These are phyloP conservation scores for Agastache rugosa DNA, from an alignment of 257 asterid genomes.

Conservation along the genomic window DNA sequence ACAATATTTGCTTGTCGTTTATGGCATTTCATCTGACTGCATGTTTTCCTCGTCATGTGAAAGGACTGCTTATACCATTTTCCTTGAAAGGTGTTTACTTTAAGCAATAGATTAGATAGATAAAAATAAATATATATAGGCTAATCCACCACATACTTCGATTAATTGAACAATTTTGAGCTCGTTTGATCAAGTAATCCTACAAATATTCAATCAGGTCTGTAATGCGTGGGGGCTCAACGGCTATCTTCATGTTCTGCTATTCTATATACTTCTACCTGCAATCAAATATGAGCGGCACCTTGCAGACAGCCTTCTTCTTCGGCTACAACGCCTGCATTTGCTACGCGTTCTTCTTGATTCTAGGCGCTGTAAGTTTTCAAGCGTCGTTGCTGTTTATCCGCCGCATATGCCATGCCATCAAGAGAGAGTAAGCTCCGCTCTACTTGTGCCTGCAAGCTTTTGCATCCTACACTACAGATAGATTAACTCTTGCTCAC, in stretches of 20 bases:
- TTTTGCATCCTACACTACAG: slow-evolving; percentile 7
- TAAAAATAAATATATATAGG: no score
- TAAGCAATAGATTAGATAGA: no score
- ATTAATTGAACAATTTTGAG: neutral
- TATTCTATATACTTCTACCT: slow-evolving; percentile 63
- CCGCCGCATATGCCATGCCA: slow-evolving; percentile 61
- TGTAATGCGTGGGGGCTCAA: slow-evolving; percentile 77
- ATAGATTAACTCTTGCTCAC: slow-evolving; percentile 7
- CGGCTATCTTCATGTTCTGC: slow-evolving; percentile 68
- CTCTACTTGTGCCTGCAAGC: neutral
- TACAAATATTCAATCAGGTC: slow-evolving; percentile 60
- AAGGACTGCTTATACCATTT: neutral
- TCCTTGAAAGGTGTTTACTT: neutral
- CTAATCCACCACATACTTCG: no score
- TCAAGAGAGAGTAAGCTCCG: slow-evolving; percentile 71
- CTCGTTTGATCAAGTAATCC: neutral
- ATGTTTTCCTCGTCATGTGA: neutral
- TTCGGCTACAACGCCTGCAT: slow-evolving; percentile 73
- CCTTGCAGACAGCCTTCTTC: slow-evolving; percentile 64
- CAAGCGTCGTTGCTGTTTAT: slow-evolving; percentile 65
- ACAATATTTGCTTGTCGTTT: neutral
- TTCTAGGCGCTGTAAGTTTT: slow-evolving; percentile 76
- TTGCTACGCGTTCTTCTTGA: slow-evolving; percentile 77
- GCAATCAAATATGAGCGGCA: slow-evolving; percentile 74
- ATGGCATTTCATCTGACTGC: neutral